Evolutionary conservation across 257 asterid species (phyloP), one percentile per base, ranked within the genome.

Genomic region (Nicotiana undulata): DNA sequence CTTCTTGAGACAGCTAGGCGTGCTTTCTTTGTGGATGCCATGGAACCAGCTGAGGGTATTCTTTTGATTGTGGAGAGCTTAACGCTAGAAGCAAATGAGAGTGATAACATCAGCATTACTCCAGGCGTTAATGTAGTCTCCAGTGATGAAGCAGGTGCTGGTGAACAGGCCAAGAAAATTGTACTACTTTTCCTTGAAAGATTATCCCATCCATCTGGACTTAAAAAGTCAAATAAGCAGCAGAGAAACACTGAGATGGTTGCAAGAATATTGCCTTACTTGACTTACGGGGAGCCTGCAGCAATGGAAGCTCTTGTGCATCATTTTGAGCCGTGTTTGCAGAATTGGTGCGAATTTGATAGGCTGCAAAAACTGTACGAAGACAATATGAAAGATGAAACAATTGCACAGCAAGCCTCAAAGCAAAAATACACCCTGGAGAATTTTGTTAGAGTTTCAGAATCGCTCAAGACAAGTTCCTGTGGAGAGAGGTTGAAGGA

Each of bases 21-120:
- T 81, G 99, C 99, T 76, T 96, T 96, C 89, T 89, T 90, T 74
- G 93, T 96, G 29, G 99, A 96, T 86, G 99, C 98, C 37, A 96
- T 96, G 97, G 99, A 96, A 84, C 97, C 98, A 80, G 99, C 99
- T 77, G 99, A 96, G 89, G 99, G 99, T 58, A 96, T 96, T 84
- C 89, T 96, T 52, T 85, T 92, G 83, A 96, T 96, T 81, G 99
- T 96, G 79, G 99, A 96, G 91, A 87, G 93, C 81, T 93, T 96
- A 82, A 92, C 99, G 8, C 77, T 94, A 89, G 99, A 94, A 91
- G 98, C 99, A 79, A 96, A 96, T 74, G 98, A 94, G 85, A 94
- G 98, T 68, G 96, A 92, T 83, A 90, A 83, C 87, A 90, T 96
- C 80, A 92, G 91, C 86, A 90, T 96, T 53, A 85, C 95, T 44